Evolutionary conservation across 192 early-diverging fungal genomes (phyloP).

Genomic region (Coemansia nantahalensis): DNA sequence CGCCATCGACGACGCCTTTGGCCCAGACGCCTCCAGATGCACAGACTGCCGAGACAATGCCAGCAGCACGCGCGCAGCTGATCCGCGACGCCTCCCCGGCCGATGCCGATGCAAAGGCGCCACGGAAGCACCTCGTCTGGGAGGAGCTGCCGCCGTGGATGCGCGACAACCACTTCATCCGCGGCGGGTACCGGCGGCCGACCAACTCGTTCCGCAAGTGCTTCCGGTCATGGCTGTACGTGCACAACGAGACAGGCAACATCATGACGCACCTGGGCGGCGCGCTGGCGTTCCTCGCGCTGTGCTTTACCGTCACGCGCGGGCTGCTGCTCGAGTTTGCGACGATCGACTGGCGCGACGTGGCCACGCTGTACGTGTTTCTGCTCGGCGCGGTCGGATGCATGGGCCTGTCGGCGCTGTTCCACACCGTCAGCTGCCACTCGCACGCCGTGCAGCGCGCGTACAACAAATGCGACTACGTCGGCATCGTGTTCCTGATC

Average conservation of each 20-base stretch:
- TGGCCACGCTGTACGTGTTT: conserved; percentile 70
- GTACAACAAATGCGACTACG: conserved; percentile 93
- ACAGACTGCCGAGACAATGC: too few species aligned
- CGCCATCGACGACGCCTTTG: neutral
- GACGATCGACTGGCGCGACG: conserved; percentile 62
- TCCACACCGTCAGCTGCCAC: conserved; percentile 84
- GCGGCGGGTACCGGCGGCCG: conserved; percentile 75
- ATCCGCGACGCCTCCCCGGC: neutral
- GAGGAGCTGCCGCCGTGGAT: conserved; percentile 71
- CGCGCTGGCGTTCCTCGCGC: conserved; percentile 55
- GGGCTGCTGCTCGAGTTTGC: conserved; percentile 44
- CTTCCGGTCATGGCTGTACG: conserved; percentile 68
- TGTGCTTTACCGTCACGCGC: conserved; percentile 54
- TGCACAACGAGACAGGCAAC: conserved; percentile 95
- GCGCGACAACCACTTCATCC: conserved; percentile 81
- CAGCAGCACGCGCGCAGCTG: neutral
- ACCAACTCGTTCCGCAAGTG: conserved; percentile 74
- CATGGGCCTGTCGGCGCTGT: conserved; percentile 74
- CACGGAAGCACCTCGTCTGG: conserved; percentile 29
- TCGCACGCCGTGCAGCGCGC: conserved; percentile 60
- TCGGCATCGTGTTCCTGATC: conserved; percentile 84
- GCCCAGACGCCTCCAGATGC: too few species aligned
- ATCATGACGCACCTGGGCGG: conserved; percentile 87
- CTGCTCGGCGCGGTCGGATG: conserved; percentile 73
- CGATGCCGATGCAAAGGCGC: neutral